These are phyloP conservation scores for Gautieria morchelliformis DNA, from an alignment of 768 basidiomycete genomes.

Conservation along the genomic window DNA sequence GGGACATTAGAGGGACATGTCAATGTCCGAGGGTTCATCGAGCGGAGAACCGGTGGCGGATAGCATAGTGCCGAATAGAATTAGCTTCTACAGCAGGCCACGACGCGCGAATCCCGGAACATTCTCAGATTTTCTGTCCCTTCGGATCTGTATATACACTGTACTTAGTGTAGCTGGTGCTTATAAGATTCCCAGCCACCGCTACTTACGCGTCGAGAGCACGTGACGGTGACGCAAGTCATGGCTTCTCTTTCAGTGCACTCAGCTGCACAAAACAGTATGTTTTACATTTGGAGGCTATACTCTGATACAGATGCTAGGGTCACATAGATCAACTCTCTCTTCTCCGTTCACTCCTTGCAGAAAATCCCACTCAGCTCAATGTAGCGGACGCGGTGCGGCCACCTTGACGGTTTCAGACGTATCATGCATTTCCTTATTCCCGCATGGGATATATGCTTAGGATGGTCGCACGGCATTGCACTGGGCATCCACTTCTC, in stretches of 20 bases:
- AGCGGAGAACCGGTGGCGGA: slow-evolving; percentile 29
- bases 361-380: slow-evolving; percentile 51
- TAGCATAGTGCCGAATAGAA: neutral
- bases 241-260: slow-evolving; percentile 48
- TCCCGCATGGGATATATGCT: neutral
- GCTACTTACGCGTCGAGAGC: neutral
- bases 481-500: slow-evolving; percentile 75
- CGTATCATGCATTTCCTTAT: neutral
- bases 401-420: slow-evolving; percentile 6
- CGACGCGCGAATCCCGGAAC: too few relatives aligned
- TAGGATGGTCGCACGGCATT: slow-evolving; percentile 74
- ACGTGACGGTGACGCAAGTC: slow-evolving; percentile 6
- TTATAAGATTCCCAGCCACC: too few relatives aligned
- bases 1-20: slow-evolving; percentile 68
- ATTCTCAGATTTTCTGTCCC: too few relatives aligned
- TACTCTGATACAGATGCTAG: neutral
- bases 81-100: neutral
- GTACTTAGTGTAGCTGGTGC: too few relatives aligned
- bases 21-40: slow-evolving; percentile 73
- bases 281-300: slow-evolving; percentile 11
- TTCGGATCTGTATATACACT: too few relatives aligned
- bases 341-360: slow-evolving; percentile 55
- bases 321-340: slow-evolving; percentile 45
- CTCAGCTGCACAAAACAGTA: slow-evolving; percentile 62
- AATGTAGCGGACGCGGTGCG: slow-evolving; percentile 54